Evolutionary conservation across 805 yeast species (phyloP).

Genomic region (Ogataea allantospora): DNA sequence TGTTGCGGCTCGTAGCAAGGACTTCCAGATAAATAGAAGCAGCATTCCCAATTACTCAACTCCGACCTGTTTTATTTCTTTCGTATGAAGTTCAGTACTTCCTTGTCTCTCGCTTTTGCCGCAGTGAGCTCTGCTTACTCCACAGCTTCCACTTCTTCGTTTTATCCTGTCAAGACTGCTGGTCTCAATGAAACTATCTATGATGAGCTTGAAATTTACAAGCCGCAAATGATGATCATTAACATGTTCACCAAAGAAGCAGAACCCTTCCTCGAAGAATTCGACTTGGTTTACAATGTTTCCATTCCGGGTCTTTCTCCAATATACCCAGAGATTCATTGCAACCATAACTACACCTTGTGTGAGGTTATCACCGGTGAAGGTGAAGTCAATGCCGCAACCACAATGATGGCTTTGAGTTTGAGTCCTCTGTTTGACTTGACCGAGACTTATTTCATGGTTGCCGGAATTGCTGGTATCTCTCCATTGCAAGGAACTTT

Average conservation of each 20-base stretch:
- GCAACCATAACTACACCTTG: conserved; percentile 49
- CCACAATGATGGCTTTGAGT: conserved; percentile 53
- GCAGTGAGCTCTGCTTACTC: conserved; percentile 12
- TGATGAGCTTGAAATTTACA: conserved; percentile 30
- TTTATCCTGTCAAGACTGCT: conserved; percentile 21
- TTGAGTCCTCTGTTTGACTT: conserved; percentile 56
- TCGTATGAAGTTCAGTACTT: conserved; percentile 13
- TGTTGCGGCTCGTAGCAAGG: neutral
- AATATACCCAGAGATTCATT: conserved; percentile 53
- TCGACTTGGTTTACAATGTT: conserved; percentile 51
- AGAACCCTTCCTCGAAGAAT: conserved; percentile 49
- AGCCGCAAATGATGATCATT: conserved; percentile 55
- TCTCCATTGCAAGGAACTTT: conserved; percentile 54
- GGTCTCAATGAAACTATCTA: conserved; percentile 25
- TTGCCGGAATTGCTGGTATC: conserved; percentile 68
- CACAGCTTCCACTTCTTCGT: conserved; percentile 17
- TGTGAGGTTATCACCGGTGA: conserved; percentile 70
- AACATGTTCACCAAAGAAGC: conserved; percentile 56
- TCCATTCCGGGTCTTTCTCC: conserved; percentile 69
- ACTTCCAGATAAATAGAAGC: conserved; percentile 2
- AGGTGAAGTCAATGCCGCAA: conserved; percentile 66
- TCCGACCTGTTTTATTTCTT: conserved; percentile 1
- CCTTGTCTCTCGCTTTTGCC: conserved; percentile 11
- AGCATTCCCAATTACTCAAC: neutral
- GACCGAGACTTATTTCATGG: conserved; percentile 56